phyloP scores from a whole-genome alignment of 768 basidiomycete genomes.

The Leccinum broughii region DNA sequence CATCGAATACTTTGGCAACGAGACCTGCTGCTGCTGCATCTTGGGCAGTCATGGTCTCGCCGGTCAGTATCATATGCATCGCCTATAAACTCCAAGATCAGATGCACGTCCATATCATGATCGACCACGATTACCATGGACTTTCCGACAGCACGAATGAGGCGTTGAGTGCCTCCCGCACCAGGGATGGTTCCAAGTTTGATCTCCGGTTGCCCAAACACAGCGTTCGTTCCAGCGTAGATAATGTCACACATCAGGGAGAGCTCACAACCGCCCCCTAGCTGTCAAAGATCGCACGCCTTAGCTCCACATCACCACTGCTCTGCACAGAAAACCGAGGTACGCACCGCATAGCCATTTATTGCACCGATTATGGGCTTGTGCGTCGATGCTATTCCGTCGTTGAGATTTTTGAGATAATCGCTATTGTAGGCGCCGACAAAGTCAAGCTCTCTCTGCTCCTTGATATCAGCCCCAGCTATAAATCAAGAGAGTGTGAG shows the following conservation, averaged over 20 bases:
- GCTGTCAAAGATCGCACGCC: conserved; percentile 47
- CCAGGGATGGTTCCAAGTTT: conserved; percentile 94
- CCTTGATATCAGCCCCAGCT: conserved; percentile 97
- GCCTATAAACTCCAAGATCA: conserved; percentile 31
- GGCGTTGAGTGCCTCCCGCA: conserved; percentile 90
- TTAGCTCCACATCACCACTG: background rate
- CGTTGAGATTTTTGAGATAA: conserved; percentile 47
- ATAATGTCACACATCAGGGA: conserved; percentile 96
- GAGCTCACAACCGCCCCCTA: conserved; percentile 96
- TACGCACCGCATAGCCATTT: conserved; percentile 78
- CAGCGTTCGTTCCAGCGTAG: conserved; percentile 81
- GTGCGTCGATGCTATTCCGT: conserved; percentile 50
- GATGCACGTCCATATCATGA: background rate
- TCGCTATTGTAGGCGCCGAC: conserved; percentile 45
- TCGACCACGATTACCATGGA: conserved; percentile 39
- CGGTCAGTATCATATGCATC: conserved; percentile 58
- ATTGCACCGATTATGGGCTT: conserved; percentile 96
- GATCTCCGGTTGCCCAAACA: conserved; percentile 96
- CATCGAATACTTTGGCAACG: conserved; percentile 44
- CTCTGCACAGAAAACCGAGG: too few relatives aligned
- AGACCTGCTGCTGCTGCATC: conserved; percentile 50
- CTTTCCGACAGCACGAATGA: conserved; percentile 84
- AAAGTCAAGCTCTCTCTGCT: conserved; percentile 87
- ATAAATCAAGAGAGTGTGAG: background rate
- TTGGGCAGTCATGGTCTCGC: conserved; percentile 44